Evolutionary conservation across 139 green algal genomes (phyloP).

Genomic region (Micractinium conductrix): DNA sequence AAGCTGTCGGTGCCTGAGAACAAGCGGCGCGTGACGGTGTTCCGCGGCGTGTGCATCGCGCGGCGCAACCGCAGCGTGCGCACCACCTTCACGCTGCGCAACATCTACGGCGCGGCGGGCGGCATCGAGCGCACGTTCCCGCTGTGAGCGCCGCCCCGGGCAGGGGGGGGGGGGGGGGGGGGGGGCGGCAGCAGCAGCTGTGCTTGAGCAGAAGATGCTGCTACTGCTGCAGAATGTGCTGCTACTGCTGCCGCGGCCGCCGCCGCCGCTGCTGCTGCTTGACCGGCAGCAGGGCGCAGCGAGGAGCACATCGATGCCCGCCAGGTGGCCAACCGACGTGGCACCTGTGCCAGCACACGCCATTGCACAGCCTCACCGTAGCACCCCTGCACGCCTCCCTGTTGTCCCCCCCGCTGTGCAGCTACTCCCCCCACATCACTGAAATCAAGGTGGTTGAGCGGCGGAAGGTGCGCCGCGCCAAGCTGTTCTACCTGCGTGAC

Average conservation of each 20-base stretch:
- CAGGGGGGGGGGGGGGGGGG: too few species aligned
- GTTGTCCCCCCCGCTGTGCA: conserved; percentile 12
- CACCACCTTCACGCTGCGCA: conserved; percentile 65
- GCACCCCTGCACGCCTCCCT: background rate
- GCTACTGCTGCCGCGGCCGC: background rate
- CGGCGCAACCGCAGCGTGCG: conserved; percentile 48
- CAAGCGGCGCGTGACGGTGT: conserved; percentile 45
- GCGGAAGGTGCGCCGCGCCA: conserved; percentile 50
- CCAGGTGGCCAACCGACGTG: too few species aligned
- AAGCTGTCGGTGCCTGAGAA: conserved; percentile 67
- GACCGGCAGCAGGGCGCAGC: too few species aligned
- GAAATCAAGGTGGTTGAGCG: conserved; percentile 53
- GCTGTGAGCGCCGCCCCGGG: conserved; percentile 55
- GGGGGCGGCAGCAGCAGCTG: too few species aligned
- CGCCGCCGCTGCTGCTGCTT: too few species aligned
- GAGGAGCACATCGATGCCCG: too few species aligned
- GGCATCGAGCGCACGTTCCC: conserved; percentile 66
- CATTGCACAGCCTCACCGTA: too few species aligned
- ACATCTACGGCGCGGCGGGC: conserved; percentile 49
- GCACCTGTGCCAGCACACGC: too few species aligned
- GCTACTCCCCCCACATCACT: conserved; percentile 62
- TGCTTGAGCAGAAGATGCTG: too few species aligned
- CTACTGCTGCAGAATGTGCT: background rate
- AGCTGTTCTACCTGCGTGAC: conserved; percentile 66
- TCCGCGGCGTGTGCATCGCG: conserved; percentile 68